Conservation (phyloP, 352 stramenopile species). For the Pythium phragmiticola region DNA sequence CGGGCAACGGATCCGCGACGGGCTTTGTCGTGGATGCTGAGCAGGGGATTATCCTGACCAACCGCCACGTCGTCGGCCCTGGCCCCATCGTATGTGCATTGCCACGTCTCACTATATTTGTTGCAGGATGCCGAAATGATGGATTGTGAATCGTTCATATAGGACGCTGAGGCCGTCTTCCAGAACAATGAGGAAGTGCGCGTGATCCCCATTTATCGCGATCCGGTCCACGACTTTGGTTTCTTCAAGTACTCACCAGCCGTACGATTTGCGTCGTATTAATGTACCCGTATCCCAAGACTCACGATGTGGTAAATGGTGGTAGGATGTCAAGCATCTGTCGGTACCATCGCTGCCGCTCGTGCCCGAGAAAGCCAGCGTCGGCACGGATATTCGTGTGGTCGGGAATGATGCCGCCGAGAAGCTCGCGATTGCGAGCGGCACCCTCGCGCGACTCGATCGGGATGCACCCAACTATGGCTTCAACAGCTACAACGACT, state of each 20-base stretch:
- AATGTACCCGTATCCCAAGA: no score
- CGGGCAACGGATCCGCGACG: constrained; percentile 87
- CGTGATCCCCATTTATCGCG: constrained; percentile 90
- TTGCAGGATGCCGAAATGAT: background rate
- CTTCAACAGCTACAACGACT: constrained; percentile 92
- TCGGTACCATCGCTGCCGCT: constrained; percentile 76
- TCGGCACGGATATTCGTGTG: constrained; percentile 92
- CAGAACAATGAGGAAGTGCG: constrained; percentile 94
- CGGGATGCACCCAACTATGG: constrained; percentile 89
- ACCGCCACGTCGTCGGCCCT: constrained; percentile 89
- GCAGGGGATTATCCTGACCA: constrained; percentile 92
- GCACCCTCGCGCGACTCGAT: constrained; percentile 90
- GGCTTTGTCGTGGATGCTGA: constrained; percentile 92
- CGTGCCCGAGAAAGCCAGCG: constrained; percentile 76
- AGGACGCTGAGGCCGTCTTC: constrained; percentile 90
- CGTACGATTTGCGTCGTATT: constrained; percentile 29
- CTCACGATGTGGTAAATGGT: background rate
- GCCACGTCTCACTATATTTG: background rate
- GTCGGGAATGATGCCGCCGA: constrained; percentile 93
- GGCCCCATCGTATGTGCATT: constrained; percentile 70
- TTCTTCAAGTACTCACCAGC: constrained; percentile 90
- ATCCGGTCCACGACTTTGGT: constrained; percentile 93
- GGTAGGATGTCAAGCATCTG: constrained; percentile 84
- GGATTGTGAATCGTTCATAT: constrained; percentile 4
- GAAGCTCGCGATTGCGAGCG: constrained; percentile 90